Evolutionary conservation across 306 rosid genomes (phyloP), one percentile per base, ranked within the genome.

Genomic region (Oxytropis ochrocephala): DNA sequence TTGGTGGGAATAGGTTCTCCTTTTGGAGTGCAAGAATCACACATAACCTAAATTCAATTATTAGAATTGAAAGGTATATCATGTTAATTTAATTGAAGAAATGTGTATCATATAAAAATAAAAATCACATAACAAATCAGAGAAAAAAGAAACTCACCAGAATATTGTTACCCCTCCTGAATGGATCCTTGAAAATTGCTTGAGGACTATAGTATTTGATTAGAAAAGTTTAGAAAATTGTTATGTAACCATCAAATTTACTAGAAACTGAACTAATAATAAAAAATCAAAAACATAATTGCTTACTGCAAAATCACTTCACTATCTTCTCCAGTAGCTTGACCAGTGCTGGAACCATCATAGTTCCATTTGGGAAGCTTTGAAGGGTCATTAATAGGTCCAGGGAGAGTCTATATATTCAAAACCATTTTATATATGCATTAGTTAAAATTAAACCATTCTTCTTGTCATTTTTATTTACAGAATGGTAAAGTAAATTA

Each of bases 261-360:
- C 6, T 50, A 29, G 39, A 17, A 54, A 18, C n/a, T 29, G 14
- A 51, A 75, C 44, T 49, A 11, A 43, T 12, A n/a, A 12, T 1
- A 54, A 7, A 29, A 27, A 24, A 13, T 11, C 11, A 27, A 6
- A 55, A 12, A 27, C 16, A 57, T 64, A 47, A 10, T 21, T 6
- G 36, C 89, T 78, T 83, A 90, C 98, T 82, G 77, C 62, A 93
- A 10, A 73, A 92, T 85, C 14, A 93, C 98, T 82, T 93, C 98
- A 80, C 98, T 93, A 12, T 93, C 96, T 64, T 75, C 9, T 53
- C 98, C 98, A 64, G 93, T 85, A 43, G 98, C 98, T 90, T 93
- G 98, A 30, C 91, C 88, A 6, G 97, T 90, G 79, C 97, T 90
- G 12, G 98, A 93, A 29, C 98, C 98, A 79, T 93, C 98, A 44